Evolutionary conservation across 257 asterid species (phyloP), one percentile per base, ranked within the genome.

Genomic region (Nicotiana noctiflora): DNA sequence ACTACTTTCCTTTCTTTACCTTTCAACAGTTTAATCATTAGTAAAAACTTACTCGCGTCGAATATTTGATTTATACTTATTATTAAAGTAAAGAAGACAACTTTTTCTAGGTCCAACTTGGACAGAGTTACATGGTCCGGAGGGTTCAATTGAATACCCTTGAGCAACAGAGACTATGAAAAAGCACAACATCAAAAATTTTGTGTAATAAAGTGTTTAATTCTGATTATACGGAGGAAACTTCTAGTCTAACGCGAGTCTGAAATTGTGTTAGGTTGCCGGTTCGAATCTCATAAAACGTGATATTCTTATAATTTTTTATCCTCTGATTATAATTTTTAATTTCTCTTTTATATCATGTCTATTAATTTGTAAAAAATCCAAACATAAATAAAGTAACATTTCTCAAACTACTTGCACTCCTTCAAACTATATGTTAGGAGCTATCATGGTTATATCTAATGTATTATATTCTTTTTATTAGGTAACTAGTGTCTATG

Each of bases 1-100:
- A 85, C 89, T 84, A 40, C 49, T 40, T 80, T 7, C n/a, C 62
- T 19, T 27, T 4, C 18, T 37, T 31, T 29, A 55, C 19, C 9
- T 76, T 32, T 53, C n/a, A 27, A 18, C 12, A 27, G 5, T 15
- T 11, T n/a, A 37, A 37, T 37, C 9, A 6, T 37, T 9, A 6
- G 10, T 37, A 7, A 37, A 37, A 37, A 37, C 10, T 37, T 37
- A 37, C 2, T 37, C 46, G 7, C 2, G 1, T 2, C 29, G 29
- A 25, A 25, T 25, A 25, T 25, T 25, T 25, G 1, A 31, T 5
- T 6, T 34, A 6, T 34, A 34, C 40, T 6, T 34, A 7, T 5
- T 7, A 34, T 34, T 34, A 34, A 34, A 34, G 40, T 34, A 34
- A 34, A 34, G 40, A 34, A 34, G 40, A 34, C 5, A 34, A 5